These are phyloP conservation scores for Talaromyces thailandensis DNA, from an alignment of 495 filamentous ascomycete genomes.

Conservation along the genomic window DNA sequence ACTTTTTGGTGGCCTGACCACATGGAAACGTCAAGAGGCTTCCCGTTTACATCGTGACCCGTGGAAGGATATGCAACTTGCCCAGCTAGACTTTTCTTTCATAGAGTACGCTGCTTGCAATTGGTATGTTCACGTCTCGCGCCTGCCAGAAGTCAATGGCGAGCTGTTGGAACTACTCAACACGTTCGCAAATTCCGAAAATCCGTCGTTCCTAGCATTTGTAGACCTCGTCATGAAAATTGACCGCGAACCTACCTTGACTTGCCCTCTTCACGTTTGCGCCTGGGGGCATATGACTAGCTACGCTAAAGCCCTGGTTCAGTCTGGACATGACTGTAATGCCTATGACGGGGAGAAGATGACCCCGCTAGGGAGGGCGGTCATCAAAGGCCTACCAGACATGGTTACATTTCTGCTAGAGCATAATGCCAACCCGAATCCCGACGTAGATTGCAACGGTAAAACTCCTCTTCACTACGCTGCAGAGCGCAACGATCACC, in stretches of 20 bases:
- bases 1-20: too few species aligned
- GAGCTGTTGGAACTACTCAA: neutral
- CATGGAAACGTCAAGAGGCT: too few species aligned
- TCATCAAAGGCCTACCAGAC: too few species aligned
- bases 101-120: conserved; percentile 15
- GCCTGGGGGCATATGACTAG: neutral
- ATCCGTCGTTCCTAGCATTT: neutral
- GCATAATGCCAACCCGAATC: too few species aligned
- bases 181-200: neutral
- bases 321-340: neutral
- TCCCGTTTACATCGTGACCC: neutral
- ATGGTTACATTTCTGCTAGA: too few species aligned
- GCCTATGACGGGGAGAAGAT: neutral
- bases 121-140: conserved; percentile 14
- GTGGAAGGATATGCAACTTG: neutral
- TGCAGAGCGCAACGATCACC: too few species aligned
- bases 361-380: too few species aligned
- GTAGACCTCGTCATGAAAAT: too few species aligned
- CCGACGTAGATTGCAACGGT: too few species aligned
- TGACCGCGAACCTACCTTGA: too few species aligned
- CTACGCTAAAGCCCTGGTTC: neutral
- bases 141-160: conserved; percentile 5
- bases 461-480: too few species aligned
- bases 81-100: conserved; percentile 8
- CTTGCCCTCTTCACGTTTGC: neutral